Evolutionary conservation across 257 asterid species (phyloP).

Genomic region (Solanum virginianum): DNA sequence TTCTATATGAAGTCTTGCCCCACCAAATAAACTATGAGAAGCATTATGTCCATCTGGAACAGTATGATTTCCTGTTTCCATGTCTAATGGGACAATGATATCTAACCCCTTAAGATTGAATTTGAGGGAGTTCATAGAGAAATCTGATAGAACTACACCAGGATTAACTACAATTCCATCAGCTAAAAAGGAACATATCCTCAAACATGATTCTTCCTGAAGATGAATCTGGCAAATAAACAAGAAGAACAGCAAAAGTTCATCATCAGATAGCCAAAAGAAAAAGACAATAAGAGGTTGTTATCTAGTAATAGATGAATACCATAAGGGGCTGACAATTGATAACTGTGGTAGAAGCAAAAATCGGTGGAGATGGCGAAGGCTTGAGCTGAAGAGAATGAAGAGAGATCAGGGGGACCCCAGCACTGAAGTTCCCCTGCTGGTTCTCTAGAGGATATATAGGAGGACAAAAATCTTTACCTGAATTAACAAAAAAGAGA

Average conservation of each 20-base stretch:
- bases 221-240: conserved; percentile 66
- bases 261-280: neutral
- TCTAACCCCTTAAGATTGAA: conserved; percentile 65
- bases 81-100: conserved; percentile 59
- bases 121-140: conserved; percentile 46
- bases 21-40: conserved; percentile 54
- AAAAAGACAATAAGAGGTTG: neutral
- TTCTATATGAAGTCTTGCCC: conserved; percentile 82
- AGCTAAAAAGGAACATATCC: conserved; percentile 87
- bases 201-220: conserved; percentile 94
- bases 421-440: conserved; percentile 42
- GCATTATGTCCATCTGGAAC: conserved; percentile 18
- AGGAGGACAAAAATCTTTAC: conserved; percentile 70
- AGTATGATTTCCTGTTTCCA: conserved; percentile 21
- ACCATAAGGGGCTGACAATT: conserved; percentile 92
- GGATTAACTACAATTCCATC: conserved; percentile 75
- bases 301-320: neutral
- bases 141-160: conserved; percentile 62
- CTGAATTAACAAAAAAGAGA: conserved; percentile 30
- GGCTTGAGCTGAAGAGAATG: conserved; percentile 80
- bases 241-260: neutral
- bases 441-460: conserved; percentile 86
- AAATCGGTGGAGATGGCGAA: conserved; percentile 73
- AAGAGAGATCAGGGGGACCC: conserved; percentile 63
- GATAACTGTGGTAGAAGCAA: conserved; percentile 76